Percentiles rank a stretch among this genome's conserved stretches.
Conservation (phyloP, 2,329 filamentous ascomycete genomes). For the Talaromyces funiculosus region DNA sequence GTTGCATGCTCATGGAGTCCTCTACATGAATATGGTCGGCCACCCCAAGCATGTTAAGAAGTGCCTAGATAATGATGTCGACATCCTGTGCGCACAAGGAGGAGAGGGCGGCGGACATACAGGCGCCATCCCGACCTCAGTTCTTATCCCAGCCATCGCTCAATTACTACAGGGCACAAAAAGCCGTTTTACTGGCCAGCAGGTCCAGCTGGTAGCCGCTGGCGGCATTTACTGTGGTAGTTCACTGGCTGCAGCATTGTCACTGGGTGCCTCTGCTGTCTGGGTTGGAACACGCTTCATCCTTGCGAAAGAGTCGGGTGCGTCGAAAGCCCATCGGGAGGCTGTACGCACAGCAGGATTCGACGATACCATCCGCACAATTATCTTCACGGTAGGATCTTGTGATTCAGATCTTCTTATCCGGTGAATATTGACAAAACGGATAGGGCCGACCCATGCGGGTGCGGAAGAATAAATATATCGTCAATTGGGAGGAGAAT, state of each 20-base stretch:
- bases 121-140: conserved; percentile 81
- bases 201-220: conserved; percentile 86
- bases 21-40: conserved; percentile 99
- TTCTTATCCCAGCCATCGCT: conserved; percentile 90
- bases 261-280: conserved; percentile 85
- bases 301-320: conserved; percentile 87
- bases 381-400: conserved; percentile 74
- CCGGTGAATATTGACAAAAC: background rate
- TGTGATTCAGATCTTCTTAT: background rate
- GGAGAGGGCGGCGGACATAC: conserved; percentile 97
- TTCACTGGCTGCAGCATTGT: conserved; percentile 79
- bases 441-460: conserved; percentile 76
- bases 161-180: conserved; percentile 73
- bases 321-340: conserved; percentile 88
- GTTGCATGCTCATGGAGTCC: conserved; percentile 77
- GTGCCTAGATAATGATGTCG: conserved; percentile 82
- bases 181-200: conserved; percentile 77
- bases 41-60: conserved; percentile 99
- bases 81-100: conserved; percentile 97
- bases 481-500: conserved; percentile 93
- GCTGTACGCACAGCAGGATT: conserved; percentile 85
- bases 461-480: conserved; percentile 90
- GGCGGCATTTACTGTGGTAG: conserved; percentile 92
- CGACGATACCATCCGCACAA: conserved; percentile 92
- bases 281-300: conserved; percentile 98